These are phyloP conservation scores for Colletotrichum sp. DNA, from an alignment of 2,329 filamentous ascomycete genomes.

Conservation along the genomic window DNA sequence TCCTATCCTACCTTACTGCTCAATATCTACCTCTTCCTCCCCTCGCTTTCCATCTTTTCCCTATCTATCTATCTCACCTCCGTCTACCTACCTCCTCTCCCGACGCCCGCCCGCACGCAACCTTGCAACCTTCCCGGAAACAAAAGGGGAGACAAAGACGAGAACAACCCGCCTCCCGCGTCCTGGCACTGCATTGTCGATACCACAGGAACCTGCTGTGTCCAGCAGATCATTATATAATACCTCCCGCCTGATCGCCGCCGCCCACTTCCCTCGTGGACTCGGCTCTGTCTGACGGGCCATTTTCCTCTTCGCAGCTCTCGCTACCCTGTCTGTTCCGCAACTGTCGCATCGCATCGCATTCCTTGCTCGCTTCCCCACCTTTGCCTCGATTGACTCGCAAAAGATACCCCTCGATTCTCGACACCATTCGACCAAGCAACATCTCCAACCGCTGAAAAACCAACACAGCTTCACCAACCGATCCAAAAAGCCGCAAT, in stretches of 20 bases:
- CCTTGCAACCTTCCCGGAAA: not conserved
- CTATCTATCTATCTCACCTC: not conserved
- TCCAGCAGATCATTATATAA: slow-evolving; percentile 2
- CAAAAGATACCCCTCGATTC: slow-evolving; percentile 21
- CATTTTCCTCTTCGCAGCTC: not conserved
- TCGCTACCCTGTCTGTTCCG: slow-evolving; percentile 20
- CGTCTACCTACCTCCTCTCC: not conserved
- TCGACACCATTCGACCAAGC: not conserved
- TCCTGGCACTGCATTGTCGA: not conserved
- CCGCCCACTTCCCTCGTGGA: not conserved
- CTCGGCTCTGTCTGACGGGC: not conserved
- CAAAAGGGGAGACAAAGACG: slow-evolving; percentile 8
- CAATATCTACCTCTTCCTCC: not conserved
- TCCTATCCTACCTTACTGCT: not conserved
- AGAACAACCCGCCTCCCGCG: not conserved
- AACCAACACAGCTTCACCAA: not conserved
- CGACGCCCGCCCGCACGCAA: not conserved
- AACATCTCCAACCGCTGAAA: not conserved
- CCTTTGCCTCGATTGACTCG: slow-evolving; percentile 19
- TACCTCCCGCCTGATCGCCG: not conserved
- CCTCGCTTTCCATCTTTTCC: not conserved
- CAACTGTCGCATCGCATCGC: slow-evolving; percentile 21
- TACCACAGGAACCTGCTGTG: not conserved
- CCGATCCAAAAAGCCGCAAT: slow-evolving; percentile 11
- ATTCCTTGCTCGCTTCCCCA: slow-evolving; percentile 22